Evolutionary conservation across 176 grass and related monocot species (phyloP).

Genomic region (Zoysia pacifica): DNA sequence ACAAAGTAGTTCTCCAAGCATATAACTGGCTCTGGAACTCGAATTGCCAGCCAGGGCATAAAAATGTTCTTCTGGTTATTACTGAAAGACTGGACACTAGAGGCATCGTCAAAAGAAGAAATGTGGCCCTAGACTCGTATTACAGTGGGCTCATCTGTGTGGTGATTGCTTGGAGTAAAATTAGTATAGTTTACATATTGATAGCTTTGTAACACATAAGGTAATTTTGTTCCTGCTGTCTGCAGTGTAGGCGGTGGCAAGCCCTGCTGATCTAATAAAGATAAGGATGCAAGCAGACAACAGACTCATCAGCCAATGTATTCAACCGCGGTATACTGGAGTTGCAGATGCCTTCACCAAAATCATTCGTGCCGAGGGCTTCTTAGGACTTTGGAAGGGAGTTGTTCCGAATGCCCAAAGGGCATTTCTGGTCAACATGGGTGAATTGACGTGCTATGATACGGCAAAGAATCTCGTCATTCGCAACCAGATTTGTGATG

Average conservation of each 20-base stretch:
- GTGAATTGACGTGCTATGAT: slow-evolving; percentile 41
- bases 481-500: too few relatives aligned
- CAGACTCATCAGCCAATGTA: slow-evolving; percentile 45
- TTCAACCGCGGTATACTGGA: slow-evolving; percentile 62
- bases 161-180: neutral
- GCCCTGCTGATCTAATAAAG: slow-evolving; percentile 88
- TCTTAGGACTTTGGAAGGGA: slow-evolving; percentile 75
- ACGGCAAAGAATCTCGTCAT: too few relatives aligned
- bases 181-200: neutral
- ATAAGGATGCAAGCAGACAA: slow-evolving; percentile 89
- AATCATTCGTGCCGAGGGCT: slow-evolving; percentile 56
- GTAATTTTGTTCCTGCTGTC: slow-evolving; percentile 32
- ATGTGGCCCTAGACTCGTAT: neutral
- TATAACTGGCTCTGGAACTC: too few relatives aligned
- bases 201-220: slow-evolving; percentile 2
- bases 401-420: slow-evolving; percentile 73
- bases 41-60: too few relatives aligned
- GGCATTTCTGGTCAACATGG: slow-evolving; percentile 90
- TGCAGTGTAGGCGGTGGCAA: slow-evolving; percentile 64
- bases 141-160: neutral
- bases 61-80: too few relatives aligned
- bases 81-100: too few relatives aligned
- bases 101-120: too few relatives aligned
- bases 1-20: too few relatives aligned
- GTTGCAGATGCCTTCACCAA: slow-evolving; percentile 60